Evolutionary conservation across 2,329 filamentous ascomycete genomes (phyloP).

Genomic region (Pestalotiopsis sp.): DNA sequence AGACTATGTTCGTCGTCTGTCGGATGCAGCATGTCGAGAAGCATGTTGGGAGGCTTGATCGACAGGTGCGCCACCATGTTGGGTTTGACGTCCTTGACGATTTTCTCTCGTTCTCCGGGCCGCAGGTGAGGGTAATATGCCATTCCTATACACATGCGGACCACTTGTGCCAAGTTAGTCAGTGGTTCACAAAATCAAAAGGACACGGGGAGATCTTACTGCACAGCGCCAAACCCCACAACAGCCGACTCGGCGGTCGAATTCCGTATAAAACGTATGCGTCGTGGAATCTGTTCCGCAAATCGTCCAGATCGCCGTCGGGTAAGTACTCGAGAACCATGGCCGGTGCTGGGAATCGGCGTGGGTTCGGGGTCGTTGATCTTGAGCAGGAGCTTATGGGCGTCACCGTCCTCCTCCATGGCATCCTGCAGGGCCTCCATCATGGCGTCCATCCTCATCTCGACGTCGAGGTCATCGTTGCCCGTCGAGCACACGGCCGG

Average conservation of each 20-base stretch:
- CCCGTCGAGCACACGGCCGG: neutral
- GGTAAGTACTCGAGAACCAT: neutral
- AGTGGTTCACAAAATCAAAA: neutral
- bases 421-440: neutral
- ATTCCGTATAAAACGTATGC: neutral
- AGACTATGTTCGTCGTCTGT: neutral
- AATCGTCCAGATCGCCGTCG: neutral
- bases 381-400: neutral
- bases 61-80: neutral
- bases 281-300: neutral
- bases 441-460: neutral
- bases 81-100: neutral
- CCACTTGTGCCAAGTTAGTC: neutral
- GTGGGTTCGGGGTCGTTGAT: neutral
- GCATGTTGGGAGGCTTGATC: neutral
- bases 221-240: neutral
- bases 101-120: neutral
- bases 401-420: neutral
- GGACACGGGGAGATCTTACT: neutral
- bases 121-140: neutral
- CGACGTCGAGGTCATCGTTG: neutral
- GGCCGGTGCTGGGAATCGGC: neutral
- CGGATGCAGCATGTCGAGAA: neutral
- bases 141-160: conserved; percentile 4
- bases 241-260: neutral